A percentile compares a stretch with the other conserved stretches of the same genome.
Evolutionary conservation across 768 basidiomycete species (phyloP).

Genomic region (Xerocomus brunneocitrinus): DNA sequence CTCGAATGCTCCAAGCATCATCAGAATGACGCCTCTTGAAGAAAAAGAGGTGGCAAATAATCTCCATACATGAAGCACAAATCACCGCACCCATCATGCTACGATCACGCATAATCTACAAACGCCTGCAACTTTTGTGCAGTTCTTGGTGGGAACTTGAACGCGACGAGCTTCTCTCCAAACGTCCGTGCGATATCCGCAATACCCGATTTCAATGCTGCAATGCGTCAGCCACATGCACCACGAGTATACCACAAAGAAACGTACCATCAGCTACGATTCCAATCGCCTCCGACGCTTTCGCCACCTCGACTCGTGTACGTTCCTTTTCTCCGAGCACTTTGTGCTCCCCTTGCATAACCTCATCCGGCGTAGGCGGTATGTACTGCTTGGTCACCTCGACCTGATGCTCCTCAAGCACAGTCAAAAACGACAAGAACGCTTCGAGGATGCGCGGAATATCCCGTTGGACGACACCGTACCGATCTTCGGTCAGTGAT

Average conservation of each 20-base stretch:
- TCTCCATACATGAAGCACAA: background rate
- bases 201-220: constrained; percentile 65
- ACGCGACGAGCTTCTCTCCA: constrained; percentile 67
- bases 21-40: too few species aligned
- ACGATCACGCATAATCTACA: constrained; percentile 52
- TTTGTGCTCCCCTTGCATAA: constrained; percentile 21
- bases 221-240: background rate
- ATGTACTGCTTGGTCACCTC: constrained; percentile 45
- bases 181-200: constrained; percentile 67
- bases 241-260: background rate
- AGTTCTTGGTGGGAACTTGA: constrained; percentile 69
- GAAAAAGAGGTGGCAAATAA: background rate
- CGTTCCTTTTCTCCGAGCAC: constrained; percentile 37
- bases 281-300: constrained; percentile 50
- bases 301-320: constrained; percentile 47
- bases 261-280: constrained; percentile 55
- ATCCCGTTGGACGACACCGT: constrained; percentile 81
- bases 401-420: constrained; percentile 59
- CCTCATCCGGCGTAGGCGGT: constrained; percentile 35
- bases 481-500: constrained; percentile 75
- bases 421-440: constrained; percentile 58
- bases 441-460: constrained; percentile 80
- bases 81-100: background rate
- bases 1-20: too few species aligned
- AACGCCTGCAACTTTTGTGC: constrained; percentile 68